Evolutionary conservation across 257 asterid genomes (phyloP).

Genomic region (Solanum pinnatisectum): DNA sequence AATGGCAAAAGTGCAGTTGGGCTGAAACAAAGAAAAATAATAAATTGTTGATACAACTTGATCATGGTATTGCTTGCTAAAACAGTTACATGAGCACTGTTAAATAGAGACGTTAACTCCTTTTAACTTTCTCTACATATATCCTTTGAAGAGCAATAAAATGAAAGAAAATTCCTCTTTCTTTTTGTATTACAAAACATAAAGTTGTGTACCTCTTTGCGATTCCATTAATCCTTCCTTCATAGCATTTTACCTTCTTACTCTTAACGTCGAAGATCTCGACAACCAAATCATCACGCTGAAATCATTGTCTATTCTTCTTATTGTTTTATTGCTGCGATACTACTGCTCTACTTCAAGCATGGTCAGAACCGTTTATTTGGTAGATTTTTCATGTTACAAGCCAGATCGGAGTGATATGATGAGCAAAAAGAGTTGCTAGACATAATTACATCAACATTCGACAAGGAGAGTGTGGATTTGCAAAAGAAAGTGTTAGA

Average conservation of each 20-base stretch:
- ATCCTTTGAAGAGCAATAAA: not conserved
- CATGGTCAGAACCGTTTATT: not conserved
- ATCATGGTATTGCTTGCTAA: not conserved
- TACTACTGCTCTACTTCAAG: not conserved
- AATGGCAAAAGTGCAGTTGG: too few relatives aligned
- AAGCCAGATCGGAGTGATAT: slow-evolving; percentile 1
- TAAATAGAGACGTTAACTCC: not conserved
- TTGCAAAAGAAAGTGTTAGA: slow-evolving; percentile 19
- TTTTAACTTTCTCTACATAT: not conserved
- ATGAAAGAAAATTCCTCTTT: not conserved
- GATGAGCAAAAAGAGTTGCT: not conserved
- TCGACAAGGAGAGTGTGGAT: slow-evolving; percentile 9
- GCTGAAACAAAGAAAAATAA: not conserved
- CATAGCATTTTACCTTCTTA: not conserved
- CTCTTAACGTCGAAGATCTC: not conserved
- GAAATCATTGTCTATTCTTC: not conserved
- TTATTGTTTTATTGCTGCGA: not conserved
- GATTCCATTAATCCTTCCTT: not conserved
- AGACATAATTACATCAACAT: not conserved
- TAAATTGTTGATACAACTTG: not conserved
- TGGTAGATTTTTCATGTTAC: slow-evolving; percentile 8
- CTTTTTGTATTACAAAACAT: not conserved
- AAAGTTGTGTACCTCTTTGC: not conserved
- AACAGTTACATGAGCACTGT: not conserved
- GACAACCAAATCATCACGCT: not conserved